phyloP scores from a whole-genome alignment of 2,329 filamentous ascomycete species.

The Leptographium radiaticola region DNA sequence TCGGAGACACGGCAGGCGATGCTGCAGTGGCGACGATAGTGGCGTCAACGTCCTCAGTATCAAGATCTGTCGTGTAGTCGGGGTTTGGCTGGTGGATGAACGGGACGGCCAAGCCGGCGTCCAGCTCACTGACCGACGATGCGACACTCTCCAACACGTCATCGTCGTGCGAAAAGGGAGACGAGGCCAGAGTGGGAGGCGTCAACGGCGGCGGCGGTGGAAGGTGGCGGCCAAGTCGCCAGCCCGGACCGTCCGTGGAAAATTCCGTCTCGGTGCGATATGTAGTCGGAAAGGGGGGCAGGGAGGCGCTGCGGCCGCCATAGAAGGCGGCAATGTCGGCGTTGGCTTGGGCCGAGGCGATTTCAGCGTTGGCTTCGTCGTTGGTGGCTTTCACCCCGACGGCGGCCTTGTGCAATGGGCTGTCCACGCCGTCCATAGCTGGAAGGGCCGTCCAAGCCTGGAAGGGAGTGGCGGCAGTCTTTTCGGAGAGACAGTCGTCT shows the following conservation, averaged over 20 bases:
- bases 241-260: background rate
- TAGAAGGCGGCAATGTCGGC: too few relatives aligned
- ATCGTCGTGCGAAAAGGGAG: slow-evolving; percentile 29
- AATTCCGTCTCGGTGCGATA: background rate
- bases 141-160: slow-evolving; percentile 21
- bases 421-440: background rate
- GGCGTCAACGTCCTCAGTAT: slow-evolving; percentile 13
- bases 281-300: background rate
- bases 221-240: slow-evolving; percentile 11
- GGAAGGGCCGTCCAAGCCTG: background rate
- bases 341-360: too few relatives aligned
- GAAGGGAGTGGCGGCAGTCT: background rate
- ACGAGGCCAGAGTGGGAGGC: slow-evolving; percentile 29
- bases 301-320: background rate
- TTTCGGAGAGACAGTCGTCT: too few relatives aligned
- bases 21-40: slow-evolving; percentile 11
- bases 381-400: too few relatives aligned
- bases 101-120: slow-evolving; percentile 12
- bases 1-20: slow-evolving; percentile 12
- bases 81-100: slow-evolving; percentile 38
- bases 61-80: slow-evolving; percentile 23
- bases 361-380: too few relatives aligned
- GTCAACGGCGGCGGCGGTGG: slow-evolving; percentile 36
- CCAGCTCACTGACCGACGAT: slow-evolving; percentile 19
- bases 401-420: too few relatives aligned